Conservation (phyloP, 106 monocot genomes). For the Iris macrosiphon region DNA sequence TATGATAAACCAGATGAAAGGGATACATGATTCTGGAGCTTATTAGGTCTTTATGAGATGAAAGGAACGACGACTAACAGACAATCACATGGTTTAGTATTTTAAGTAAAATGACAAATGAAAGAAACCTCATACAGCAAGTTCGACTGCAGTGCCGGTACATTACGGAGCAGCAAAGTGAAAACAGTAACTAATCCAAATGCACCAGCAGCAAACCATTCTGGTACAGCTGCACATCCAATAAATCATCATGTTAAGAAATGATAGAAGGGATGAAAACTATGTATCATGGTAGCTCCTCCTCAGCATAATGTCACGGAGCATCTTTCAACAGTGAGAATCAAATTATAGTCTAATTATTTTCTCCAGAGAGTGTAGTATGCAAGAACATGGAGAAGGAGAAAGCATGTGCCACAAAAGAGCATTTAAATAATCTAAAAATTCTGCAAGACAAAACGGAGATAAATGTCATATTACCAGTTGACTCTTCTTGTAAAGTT, state of each 20-base stretch:
- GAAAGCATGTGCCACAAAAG: not conserved
- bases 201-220: slow-evolving; percentile 88
- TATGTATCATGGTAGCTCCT: not conserved
- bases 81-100: too few species aligned
- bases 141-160: slow-evolving; percentile 81
- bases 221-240: slow-evolving; percentile 81
- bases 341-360: too few species aligned
- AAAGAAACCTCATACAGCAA: slow-evolving; percentile 71
- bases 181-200: slow-evolving; percentile 92
- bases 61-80: too few species aligned
- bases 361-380: too few species aligned
- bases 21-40: too few species aligned
- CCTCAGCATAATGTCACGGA: not conserved
- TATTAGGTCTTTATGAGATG: too few species aligned
- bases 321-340: not conserved
- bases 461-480: slow-evolving; percentile 32
- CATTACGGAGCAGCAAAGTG: slow-evolving; percentile 91
- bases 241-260: slow-evolving; percentile 8
- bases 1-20: too few species aligned
- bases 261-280: not conserved
- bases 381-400: not conserved
- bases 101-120: too few species aligned
- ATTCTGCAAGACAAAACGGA: not conserved
- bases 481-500: slow-evolving; percentile 59
- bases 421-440: not conserved